Evolutionary conservation across 495 filamentous ascomycete genomes (phyloP).

Genomic region (Thermochaetoides thermophila): DNA sequence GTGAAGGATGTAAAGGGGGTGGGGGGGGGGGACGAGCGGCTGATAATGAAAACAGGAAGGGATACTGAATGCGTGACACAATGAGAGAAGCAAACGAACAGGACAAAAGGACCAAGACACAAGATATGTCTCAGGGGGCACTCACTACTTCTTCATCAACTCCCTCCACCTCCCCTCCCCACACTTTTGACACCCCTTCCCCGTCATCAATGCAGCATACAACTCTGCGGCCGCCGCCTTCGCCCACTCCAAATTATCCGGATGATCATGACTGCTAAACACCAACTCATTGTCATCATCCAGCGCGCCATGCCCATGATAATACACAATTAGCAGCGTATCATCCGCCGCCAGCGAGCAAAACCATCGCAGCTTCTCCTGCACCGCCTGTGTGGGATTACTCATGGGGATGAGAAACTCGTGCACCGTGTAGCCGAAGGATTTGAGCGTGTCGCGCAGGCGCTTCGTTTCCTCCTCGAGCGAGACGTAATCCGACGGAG

Average conservation of each 20-base stretch:
- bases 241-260: constrained; percentile 15
- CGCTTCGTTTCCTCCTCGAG: constrained; percentile 21
- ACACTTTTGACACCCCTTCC: constrained; percentile 7
- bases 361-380: constrained; percentile 11
- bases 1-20: neutral
- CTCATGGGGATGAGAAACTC: constrained; percentile 19
- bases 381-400: constrained; percentile 7
- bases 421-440: constrained; percentile 15
- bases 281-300: constrained; percentile 21
- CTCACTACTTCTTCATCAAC: constrained; percentile 21
- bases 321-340: constrained; percentile 19
- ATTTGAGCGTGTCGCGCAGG: constrained; percentile 12
- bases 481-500: constrained; percentile 14
- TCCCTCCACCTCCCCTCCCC: constrained; percentile 7
- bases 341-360: constrained; percentile 13
- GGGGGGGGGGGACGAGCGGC: neutral
- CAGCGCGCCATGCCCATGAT: constrained; percentile 20
- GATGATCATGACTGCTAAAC: constrained; percentile 24
- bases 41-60: no score
- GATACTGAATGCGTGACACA: no score
- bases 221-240: constrained; percentile 19
- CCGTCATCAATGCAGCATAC: constrained; percentile 14
- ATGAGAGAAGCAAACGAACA: no score
- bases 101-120: no score
- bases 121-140: no score